A percentile compares a stretch with the other conserved stretches of the same genome.
phyloP scores from a whole-genome alignment of 2,329 filamentous ascomycete genomes.

The Apiospora kogelbergensis region DNA sequence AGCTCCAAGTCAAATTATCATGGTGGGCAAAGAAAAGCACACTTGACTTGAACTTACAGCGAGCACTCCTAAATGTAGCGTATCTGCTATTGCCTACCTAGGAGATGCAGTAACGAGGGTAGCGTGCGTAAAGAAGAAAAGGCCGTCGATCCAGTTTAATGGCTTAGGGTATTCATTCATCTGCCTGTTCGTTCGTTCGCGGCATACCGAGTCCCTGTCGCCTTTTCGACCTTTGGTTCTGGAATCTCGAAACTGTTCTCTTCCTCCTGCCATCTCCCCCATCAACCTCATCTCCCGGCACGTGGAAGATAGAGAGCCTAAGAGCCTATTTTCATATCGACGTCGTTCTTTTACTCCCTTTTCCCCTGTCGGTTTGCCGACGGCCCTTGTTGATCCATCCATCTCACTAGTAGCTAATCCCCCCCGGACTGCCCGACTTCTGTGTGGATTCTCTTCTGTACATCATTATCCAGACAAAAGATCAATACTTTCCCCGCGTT shows the following conservation, averaged over 20 bases:
- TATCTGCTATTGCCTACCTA: conserved; percentile 1
- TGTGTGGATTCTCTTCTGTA: not conserved
- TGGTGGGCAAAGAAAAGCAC: not conserved
- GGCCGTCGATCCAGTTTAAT: not conserved
- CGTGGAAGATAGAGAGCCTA: not conserved
- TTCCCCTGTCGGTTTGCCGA: not conserved
- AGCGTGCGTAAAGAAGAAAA: not conserved
- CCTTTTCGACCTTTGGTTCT: not conserved
- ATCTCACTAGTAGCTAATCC: conserved; percentile 1
- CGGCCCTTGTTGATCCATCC: conserved; percentile 2
- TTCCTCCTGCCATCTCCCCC: not conserved
- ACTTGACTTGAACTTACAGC: not conserved
- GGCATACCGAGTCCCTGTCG: not conserved
- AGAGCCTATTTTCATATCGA: not conserved
- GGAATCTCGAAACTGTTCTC: not conserved
- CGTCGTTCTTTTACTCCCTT: not conserved
- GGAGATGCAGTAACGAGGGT: not conserved
- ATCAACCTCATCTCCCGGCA: not conserved
- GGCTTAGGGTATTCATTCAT: not conserved
- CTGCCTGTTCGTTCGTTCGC: not conserved
- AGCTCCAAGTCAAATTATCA: conserved; percentile 2
- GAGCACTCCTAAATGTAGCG: not conserved
- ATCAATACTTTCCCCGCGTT: not conserved
- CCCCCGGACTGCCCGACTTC: not conserved
- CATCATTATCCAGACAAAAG: not conserved